Base-by-base conservation (phyloP, 2,329 filamentous ascomycete species). In the Teratosphaeriaceae sp. region DNA sequence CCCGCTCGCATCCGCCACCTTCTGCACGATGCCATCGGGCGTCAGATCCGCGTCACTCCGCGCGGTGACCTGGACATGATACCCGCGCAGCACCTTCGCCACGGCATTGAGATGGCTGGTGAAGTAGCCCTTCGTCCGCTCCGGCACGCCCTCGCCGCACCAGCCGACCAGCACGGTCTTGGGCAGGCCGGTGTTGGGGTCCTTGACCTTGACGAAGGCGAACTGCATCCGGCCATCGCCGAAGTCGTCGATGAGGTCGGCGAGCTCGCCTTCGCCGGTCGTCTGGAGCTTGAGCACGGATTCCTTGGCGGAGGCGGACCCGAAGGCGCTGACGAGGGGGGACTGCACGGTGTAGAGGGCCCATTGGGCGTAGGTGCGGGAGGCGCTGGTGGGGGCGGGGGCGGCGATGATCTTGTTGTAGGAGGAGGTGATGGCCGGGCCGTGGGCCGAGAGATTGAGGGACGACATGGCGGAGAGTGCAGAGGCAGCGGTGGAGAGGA, bases 131-230 rank as follows among this genome's bases (percentile, higher is more conserved):
- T 97, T 98, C 48, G 90, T 97, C 58, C 90, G 78, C 69, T 98
- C 92, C n/a, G 92, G 92, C 13, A 98, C 92, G 56, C 92, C 92
- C 61, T 94, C 90, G 53, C 92, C 92, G 65, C 92, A 98, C 85
- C 92, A 98, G 53, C 85, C 89, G 62, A 98, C 88, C 53, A 98
- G 76, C 46, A 94, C 87, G 63, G 82, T 85, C 73, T 98, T 98
- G 38, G 90, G 88, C 13, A 98, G 78, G 18, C 75, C 72, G 2
- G 85, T 87, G 66, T 98, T 98, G 43, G 88, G 85, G 63, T 98
- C 92, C 65, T 89, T 95, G 70, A 98, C 84, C 69, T 94, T 96
- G 58, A 92, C 82, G 60, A 94, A 97, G 21, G 88, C 92, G 68
- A 96, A 98, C 68, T 98, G 92, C 54, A 98, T 85, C 58, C 88